Base-by-base conservation (phyloP, 805 yeast genomes). In the Starmerella ratchasimensis region DNA sequence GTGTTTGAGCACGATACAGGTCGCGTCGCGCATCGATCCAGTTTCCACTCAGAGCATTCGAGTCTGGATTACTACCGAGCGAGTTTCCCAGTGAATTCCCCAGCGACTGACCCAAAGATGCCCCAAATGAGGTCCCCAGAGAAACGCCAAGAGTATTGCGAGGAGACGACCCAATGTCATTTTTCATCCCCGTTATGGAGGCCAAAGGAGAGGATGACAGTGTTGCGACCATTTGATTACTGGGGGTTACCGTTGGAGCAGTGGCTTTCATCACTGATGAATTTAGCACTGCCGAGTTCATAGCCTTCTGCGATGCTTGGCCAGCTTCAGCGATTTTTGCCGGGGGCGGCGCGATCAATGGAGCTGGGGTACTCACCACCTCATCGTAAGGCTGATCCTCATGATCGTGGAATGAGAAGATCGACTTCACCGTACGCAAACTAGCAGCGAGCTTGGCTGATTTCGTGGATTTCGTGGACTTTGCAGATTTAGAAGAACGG, bases 1-100 rank as follows among this genome's bases (percentile, higher is more conserved):
- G 59, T 0, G 93, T 70, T 45, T 74, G 75, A 39, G 84, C 74
- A 49, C 96, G 67, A 54, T 78, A 72, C 37, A 84, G 57, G 47
- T 76, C 86, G 33, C 72, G 60, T 33, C 69, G 65, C 13, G 65
- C 63, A 18, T 69, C 72, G 16, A 72, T 62, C 78, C 79, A 72
- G 25, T 46, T 43, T 9, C 46, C 40, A 1, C 38, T 46, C 5
- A 18, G 8, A 18, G 8, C 34, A 15, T 26, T 19, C 17, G 25
- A 25, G 13, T 33, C 29, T 9, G 26, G 20, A 5, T 15, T 5
- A 11, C 17, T 6, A 6, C 9, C 25, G 16, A 18, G 4, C 17
- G 20, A n/a, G 5, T 17, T 18, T 19, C 10, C 11, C 27, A 36
- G 18, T 17, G 29, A 14, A 28, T 34, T 14, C 38, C 14, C n/a